These are phyloP conservation scores for Colletotrichum musae DNA, from an alignment of 2,329 filamentous ascomycete genomes.

Conservation along the genomic window DNA sequence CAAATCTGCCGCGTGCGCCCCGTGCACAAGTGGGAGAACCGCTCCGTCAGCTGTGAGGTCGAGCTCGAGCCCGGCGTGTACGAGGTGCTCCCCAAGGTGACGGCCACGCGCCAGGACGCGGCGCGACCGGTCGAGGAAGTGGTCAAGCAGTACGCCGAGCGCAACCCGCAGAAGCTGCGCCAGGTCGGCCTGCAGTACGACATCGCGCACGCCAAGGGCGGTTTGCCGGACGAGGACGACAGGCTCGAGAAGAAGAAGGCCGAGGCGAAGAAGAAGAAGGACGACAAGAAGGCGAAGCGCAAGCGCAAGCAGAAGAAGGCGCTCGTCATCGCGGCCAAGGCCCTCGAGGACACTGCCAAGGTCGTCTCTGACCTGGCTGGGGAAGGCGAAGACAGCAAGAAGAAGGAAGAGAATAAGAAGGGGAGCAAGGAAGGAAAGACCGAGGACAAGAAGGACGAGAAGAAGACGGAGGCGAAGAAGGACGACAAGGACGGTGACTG, in stretches of 20 bases:
- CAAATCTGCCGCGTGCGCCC: conserved; percentile 53
- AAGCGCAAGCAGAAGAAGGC: conserved; percentile 42
- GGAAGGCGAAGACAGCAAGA: conserved; percentile 35
- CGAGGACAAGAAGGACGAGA: conserved; percentile 41
- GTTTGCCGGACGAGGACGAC: conserved; percentile 65
- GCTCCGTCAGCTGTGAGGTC: conserved; percentile 81
- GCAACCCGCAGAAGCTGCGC: conserved; percentile 74
- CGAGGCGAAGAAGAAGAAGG: conserved; percentile 47
- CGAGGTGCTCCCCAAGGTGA: conserved; percentile 78
- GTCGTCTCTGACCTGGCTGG: conserved; percentile 36
- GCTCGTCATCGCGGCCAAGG: conserved; percentile 29
- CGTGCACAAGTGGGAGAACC: conserved; percentile 61
- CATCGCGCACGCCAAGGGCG: conserved; percentile 72
- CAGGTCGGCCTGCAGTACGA: conserved; percentile 73
- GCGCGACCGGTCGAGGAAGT: conserved; percentile 70
- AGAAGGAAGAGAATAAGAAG: conserved; percentile 29
- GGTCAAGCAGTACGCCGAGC: conserved; percentile 62
- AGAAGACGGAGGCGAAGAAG: conserved; percentile 43
- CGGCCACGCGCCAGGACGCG: conserved; percentile 62
- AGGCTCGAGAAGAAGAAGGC: conserved; percentile 48
- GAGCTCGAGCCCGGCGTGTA: conserved; percentile 78
- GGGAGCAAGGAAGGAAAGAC: conserved; percentile 40
- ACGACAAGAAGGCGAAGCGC: conserved; percentile 45
- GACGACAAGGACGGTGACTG: conserved; percentile 23
- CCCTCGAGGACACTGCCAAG: conserved; percentile 43